Evolutionary conservation across 441 rosid genomes (phyloP).

Genomic region (Metrosideros polymorpha): DNA sequence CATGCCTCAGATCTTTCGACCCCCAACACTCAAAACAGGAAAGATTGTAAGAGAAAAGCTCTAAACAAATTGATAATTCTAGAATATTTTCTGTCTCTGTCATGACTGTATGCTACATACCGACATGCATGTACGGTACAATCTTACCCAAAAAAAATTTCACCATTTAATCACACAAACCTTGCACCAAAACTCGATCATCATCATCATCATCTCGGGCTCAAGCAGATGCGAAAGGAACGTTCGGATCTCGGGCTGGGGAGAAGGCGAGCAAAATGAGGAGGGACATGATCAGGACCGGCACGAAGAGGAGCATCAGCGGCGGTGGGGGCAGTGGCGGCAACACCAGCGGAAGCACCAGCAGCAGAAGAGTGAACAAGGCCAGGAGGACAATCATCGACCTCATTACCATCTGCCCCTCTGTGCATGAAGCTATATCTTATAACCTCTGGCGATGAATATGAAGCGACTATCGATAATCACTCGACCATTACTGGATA

Average conservation of each 20-base stretch:
- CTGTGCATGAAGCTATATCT: conserved; percentile 4
- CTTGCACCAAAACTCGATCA: background rate
- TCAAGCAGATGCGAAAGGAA: background rate
- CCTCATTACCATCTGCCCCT: background rate
- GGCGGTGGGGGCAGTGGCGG: conserved; percentile 39
- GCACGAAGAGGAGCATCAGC: conserved; percentile 21
- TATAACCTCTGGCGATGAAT: background rate
- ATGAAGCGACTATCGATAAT: background rate
- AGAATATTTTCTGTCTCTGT: background rate
- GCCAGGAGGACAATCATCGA: conserved; percentile 12
- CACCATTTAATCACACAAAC: background rate
- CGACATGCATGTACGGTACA: background rate
- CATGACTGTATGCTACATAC: background rate
- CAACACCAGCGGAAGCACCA: conserved; percentile 29
- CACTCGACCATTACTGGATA: background rate
- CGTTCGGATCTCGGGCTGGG: conserved; percentile 3
- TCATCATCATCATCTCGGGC: background rate
- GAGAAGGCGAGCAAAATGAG: conserved; percentile 28
- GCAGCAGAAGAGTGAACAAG: conserved; percentile 12
- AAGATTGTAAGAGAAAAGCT: background rate
- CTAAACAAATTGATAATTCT: background rate
- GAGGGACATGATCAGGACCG: conserved; percentile 23
- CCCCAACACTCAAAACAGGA: background rate
- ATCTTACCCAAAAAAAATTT: background rate
- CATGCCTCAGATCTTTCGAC: background rate